These are phyloP conservation scores for Mycena venus DNA, from an alignment of 768 basidiomycete species.

Conservation along the genomic window DNA sequence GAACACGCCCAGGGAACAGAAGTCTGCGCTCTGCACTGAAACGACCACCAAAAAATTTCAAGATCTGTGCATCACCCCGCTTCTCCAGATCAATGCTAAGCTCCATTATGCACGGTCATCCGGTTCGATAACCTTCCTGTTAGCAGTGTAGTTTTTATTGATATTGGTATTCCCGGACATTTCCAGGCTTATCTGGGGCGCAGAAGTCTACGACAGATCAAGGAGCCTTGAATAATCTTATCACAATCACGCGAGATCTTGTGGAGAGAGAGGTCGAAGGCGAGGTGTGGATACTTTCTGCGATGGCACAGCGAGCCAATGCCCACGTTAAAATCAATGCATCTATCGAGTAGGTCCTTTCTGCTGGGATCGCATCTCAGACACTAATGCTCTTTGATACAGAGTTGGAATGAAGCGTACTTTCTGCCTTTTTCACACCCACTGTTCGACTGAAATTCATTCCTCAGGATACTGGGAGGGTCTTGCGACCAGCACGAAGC, in stretches of 20 bases:
- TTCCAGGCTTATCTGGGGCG: no score
- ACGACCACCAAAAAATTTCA: not conserved
- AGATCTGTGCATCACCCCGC: not conserved
- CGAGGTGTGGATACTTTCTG: not conserved
- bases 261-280: not conserved
- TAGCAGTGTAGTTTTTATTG: not conserved
- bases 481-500: constrained; percentile 3
- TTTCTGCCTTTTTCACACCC: no score
- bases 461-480: not conserved
- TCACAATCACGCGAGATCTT: not conserved
- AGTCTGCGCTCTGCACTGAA: not conserved
- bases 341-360: not conserved
- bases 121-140: not conserved
- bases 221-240: not conserved
- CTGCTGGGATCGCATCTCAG: not conserved
- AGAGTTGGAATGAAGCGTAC: constrained; percentile 14
- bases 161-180: not conserved
- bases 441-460: no score
- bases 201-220: not conserved
- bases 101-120: not conserved
- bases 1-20: not conserved
- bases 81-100: not conserved
- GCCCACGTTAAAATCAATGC: not conserved
- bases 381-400: not conserved
- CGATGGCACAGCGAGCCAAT: constrained; percentile 11